Conservation (phyloP, 139 green algal genomes). For the Trebouxia sp. region DNA sequence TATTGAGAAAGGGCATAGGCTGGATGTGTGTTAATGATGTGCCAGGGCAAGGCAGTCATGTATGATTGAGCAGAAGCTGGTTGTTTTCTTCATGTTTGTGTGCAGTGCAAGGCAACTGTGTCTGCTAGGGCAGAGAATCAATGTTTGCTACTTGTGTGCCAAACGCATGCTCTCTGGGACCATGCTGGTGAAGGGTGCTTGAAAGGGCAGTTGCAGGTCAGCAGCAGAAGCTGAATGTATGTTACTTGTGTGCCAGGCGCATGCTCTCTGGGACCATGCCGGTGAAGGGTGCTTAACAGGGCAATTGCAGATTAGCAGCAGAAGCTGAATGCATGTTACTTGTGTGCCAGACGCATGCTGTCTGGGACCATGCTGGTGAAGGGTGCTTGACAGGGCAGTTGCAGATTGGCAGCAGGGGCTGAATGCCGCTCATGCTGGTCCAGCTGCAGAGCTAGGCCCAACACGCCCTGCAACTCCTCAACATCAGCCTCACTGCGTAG, state of each 20-base stretch:
- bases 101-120: background rate
- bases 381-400: slow-evolving; percentile 34
- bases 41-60: too few species aligned
- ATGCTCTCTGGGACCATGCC: slow-evolving; percentile 46
- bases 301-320: slow-evolving; percentile 24
- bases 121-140: background rate
- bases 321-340: background rate
- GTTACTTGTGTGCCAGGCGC: slow-evolving; percentile 34
- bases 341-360: slow-evolving; percentile 40
- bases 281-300: slow-evolving; percentile 54
- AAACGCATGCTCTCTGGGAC: slow-evolving; percentile 45
- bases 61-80: too few species aligned
- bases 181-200: slow-evolving; percentile 46
- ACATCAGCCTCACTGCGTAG: background rate
- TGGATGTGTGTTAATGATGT: too few species aligned
- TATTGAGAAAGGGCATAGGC: too few species aligned
- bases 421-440: background rate
- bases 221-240: background rate
- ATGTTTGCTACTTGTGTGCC: slow-evolving; percentile 33
- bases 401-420: background rate
- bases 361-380: slow-evolving; percentile 52
- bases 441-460: slow-evolving; percentile 58
- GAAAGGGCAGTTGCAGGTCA: background rate
- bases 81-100: too few species aligned
- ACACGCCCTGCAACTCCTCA: slow-evolving; percentile 37